Conservation (phyloP, 2,329 filamentous ascomycete species). For the Dactylellina parvicollis region DNA sequence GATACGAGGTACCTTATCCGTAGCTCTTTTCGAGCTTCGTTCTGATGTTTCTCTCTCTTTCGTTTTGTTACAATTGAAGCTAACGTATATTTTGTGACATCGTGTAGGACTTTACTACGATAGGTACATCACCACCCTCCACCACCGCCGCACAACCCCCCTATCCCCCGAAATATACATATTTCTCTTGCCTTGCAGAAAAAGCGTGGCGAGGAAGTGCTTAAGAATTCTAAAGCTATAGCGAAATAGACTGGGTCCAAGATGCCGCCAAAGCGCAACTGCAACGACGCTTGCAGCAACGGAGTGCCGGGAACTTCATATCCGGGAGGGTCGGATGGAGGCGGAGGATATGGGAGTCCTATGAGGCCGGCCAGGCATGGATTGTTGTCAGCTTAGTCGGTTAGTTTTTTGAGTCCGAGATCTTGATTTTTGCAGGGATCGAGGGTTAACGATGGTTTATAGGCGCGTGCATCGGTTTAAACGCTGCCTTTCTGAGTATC, state of each 20-base stretch:
- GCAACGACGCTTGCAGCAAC: conserved; percentile 78
- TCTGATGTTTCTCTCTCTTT: not conserved
- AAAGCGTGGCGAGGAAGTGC: conserved; percentile 52
- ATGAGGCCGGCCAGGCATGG: conserved; percentile 97
- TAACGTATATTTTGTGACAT: conserved; percentile 7
- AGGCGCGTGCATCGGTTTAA: conserved; percentile 88
- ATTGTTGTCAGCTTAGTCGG: conserved; percentile 93
- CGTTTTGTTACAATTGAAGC: not conserved
- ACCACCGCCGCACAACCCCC: not conserved
- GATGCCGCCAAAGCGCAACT: conserved; percentile 91
- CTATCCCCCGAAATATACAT: not conserved
- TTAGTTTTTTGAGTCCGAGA: conserved; percentile 54
- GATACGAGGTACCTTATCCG: conserved; percentile 77
- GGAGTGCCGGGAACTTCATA: conserved; percentile 76
- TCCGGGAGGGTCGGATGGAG: conserved; percentile 79
- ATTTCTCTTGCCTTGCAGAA: conserved; percentile 5
- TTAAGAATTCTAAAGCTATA: conserved; percentile 60
- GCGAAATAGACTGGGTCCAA: conserved; percentile 86
- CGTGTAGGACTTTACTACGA: conserved; percentile 88
- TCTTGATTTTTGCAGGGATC: not conserved
- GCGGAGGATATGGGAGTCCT: conserved; percentile 81
- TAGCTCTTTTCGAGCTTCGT: conserved; percentile 16
- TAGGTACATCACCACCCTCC: conserved; percentile 67
- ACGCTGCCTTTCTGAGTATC: conserved; percentile 92
- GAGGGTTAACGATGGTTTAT: not conserved